Evolutionary conservation across 2,329 filamentous ascomycete genomes (phyloP), one percentile per base, ranked within the genome.

Genomic region (Calcarisporium arbuscula): DNA sequence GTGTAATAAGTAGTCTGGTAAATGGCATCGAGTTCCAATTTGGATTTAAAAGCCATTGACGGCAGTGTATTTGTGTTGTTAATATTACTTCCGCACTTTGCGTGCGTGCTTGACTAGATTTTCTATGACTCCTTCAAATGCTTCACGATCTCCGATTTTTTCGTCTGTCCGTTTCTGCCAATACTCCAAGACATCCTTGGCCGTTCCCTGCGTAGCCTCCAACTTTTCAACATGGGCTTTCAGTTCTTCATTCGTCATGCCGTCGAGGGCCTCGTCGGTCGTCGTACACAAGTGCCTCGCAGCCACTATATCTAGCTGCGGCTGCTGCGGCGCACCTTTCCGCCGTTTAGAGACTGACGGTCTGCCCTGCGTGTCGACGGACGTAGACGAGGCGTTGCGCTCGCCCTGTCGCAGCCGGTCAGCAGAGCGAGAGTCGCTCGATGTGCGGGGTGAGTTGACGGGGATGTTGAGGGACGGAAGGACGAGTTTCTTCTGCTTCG

Each of bases 401-500:
- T 68, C 69, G 39, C 57, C 55, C 39, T 70, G 67, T 32, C 66
- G 61, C 32, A 70, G 42, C 21, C 62, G 63, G 11, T 67, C 68
- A 3, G 63, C 53, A 10, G 67, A 68, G 16, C 70, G 66, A 5
- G 67, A 68, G 40, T 79, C 74, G 18, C 63, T 65, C 4, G 76
- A 80, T 14, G 65, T 70, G 26, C 74, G 66, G 21, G 67, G 70
- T 18, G 66, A 82, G 34, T 57, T 70, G 41, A 60, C 71, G 32
- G 62, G 71, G 21, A 89, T 77, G 20, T 87, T 94, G 14, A 92
- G 80, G 6, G 89, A 95, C 0, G 92, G 92, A 2, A 98, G 73
- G 5, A 98, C 75, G 14, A 98, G 80, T 57, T 96, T 96, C 72
- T 96, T 96, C 58, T 98, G 92, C 61, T 96, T 96, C 10, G 86